Conservation (phyloP, 1,284 basidiomycete species). For the Trichosporon inkin region DNA sequence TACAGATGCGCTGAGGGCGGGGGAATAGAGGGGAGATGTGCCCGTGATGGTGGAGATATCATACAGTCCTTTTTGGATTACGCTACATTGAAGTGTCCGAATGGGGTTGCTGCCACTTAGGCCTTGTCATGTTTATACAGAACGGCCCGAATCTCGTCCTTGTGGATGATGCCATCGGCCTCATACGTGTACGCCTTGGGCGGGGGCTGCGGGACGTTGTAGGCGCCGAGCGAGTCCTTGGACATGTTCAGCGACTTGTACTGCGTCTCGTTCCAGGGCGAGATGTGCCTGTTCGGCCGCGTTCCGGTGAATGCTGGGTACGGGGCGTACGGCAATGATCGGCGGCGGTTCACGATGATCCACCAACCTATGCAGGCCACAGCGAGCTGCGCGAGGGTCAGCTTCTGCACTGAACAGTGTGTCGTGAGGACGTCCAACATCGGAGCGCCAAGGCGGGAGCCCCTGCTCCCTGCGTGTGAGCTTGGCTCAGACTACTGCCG, state of each 20-base stretch:
- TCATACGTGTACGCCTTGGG: neutral
- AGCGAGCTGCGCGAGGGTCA: neutral
- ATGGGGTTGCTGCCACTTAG: neutral
- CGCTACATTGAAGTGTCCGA: slow-evolving; percentile 1
- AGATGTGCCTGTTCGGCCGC: neutral
- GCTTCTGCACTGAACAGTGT: neutral
- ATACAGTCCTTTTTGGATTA: neutral
- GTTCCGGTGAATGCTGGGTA: neutral
- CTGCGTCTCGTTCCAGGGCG: neutral
- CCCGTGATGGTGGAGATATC: neutral
- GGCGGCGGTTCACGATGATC: neutral
- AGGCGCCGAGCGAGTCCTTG: neutral
- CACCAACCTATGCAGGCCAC: neutral
- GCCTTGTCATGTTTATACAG: slow-evolving; percentile 1
- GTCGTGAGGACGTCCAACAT: neutral
- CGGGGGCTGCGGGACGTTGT: slow-evolving; percentile 3
- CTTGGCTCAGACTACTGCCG: too few species aligned
- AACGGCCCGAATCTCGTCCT: slow-evolving; percentile 4
- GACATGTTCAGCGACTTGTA: neutral
- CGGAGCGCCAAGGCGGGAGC: too few species aligned
- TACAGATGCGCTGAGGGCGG: neutral
- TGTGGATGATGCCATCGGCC: neutral
- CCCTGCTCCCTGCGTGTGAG: too few species aligned
- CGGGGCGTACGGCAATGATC: neutral
- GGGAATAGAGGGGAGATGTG: neutral